Evolutionary conservation across 2,329 filamentous ascomycete species (phyloP).

Genomic region (Rugonectria rugulosa): DNA sequence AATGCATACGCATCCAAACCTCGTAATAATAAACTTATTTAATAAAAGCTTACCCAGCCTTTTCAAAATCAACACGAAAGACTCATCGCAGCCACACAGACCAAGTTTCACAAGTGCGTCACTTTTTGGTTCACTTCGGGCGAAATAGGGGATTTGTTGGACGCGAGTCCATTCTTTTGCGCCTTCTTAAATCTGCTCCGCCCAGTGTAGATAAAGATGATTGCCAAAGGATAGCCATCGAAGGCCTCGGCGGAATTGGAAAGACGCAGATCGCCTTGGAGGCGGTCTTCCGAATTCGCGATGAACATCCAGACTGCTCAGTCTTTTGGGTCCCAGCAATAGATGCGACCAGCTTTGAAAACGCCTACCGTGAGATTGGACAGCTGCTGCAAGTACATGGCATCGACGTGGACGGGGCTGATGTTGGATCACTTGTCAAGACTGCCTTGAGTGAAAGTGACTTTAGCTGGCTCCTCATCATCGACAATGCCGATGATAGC

Average conservation of each 20-base stretch:
- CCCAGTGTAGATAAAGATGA: not conserved
- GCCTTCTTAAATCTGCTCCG: constrained; percentile 8
- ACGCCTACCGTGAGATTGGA: constrained; percentile 46
- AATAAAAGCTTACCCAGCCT: too few species aligned
- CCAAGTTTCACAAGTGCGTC: not conserved
- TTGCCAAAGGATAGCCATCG: constrained; percentile 10
- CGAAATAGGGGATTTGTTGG: constrained; percentile 39
- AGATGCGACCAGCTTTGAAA: constrained; percentile 40
- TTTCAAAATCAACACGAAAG: too few species aligned
- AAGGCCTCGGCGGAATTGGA: constrained; percentile 47
- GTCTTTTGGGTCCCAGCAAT: constrained; percentile 52
- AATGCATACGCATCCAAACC: too few species aligned
- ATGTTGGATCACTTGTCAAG: constrained; percentile 48
- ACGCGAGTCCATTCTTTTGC: constrained; percentile 15
- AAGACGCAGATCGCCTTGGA: constrained; percentile 52
- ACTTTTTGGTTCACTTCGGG: constrained; percentile 32
- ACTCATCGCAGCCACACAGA: too few species aligned
- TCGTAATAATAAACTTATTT: too few species aligned
- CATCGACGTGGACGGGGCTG: constrained; percentile 43
- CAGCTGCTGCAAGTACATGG: constrained; percentile 36
- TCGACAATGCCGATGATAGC: constrained; percentile 55
- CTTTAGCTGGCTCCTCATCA: constrained; percentile 50
- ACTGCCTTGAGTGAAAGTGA: constrained; percentile 38
- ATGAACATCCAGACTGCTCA: constrained; percentile 40
- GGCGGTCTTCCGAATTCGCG: constrained; percentile 38